Base-by-base conservation (phyloP, 257 asterid species). In the Agastache rugosa region DNA sequence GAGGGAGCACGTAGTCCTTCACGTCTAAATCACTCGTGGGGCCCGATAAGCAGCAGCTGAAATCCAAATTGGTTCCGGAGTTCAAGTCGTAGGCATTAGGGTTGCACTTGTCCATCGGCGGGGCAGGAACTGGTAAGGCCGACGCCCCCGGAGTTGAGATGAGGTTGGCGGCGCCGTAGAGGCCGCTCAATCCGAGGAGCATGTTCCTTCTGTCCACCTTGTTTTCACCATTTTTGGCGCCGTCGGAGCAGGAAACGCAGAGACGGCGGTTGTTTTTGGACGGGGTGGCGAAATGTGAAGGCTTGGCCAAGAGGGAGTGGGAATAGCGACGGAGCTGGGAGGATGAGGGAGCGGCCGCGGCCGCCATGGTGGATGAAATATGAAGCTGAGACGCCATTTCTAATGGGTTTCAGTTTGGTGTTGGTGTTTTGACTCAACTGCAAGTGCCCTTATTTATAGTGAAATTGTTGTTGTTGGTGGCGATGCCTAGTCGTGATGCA, bases 171-270 rank as follows among this genome's bases (percentile, higher is more conserved):
- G 84, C 76, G 44, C 85, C 82, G 59, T 84, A 84, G 31, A 84
- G 73, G 39, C 88, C 85, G 31, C 88, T 83, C 17, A 84, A 12
- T 1, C 83, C 80, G 4, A 83, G 76, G 9, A 83, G 85, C 75
- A 82, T 55, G 74, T 82, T 79, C 68, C 86, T 72, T 75, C 86
- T 35, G 45, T 82, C 86, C 15, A 75, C 65, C 44, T 81, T 81
- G 9, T 39, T 39, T 39, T 39, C 44, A 6, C 22, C 19, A 5
- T 5, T 16, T 1, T 5, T 8, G 2, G 8, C 54, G 7, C 10
- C 11, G 2, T 45, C 6, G 23, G 22, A n/a, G 55, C 22, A 48
- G 20, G 55, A 48, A n/a, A 48, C 11, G 17, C 19, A 3, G 22
- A 48, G 23, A 17, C 55, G 11, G 22, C 17, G 54, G 54, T 5